A percentile compares a stretch with the other conserved stretches of the same genome.
Conservation (phyloP, 306 rosid species). For the Morella rubra region DNA sequence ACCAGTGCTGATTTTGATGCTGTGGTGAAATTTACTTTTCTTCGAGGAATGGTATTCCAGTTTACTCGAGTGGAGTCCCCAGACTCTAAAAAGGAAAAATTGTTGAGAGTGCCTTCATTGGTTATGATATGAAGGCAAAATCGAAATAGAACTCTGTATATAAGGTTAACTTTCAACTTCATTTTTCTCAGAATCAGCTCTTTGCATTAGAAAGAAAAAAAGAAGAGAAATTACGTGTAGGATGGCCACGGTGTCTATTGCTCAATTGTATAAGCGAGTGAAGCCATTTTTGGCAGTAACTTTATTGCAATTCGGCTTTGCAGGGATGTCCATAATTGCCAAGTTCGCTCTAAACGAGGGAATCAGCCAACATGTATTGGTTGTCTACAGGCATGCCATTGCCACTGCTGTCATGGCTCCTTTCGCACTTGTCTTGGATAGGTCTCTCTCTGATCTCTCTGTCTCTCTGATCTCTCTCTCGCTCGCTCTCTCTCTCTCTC, state of each 20-base stretch:
- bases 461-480: neutral
- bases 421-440: conserved; percentile 49
- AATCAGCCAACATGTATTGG: conserved; percentile 48
- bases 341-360: conserved; percentile 50
- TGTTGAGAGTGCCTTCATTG: neutral
- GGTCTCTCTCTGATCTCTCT: conserved; percentile 31
- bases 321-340: conserved; percentile 44
- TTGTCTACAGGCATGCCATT: conserved; percentile 40
- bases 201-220: neutral
- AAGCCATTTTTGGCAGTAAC: conserved; percentile 44
- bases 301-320: conserved; percentile 43
- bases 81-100: neutral
- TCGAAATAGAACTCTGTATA: neutral
- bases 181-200: neutral
- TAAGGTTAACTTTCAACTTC: neutral
- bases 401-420: conserved; percentile 47
- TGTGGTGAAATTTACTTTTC: neutral
- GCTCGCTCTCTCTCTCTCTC: conserved; percentile 30
- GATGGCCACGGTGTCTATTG: conserved; percentile 16
- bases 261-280: neutral
- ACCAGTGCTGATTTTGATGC: neutral
- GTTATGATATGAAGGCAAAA: neutral
- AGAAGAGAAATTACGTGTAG: neutral
- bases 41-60: neutral
- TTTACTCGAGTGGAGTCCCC: neutral